Evolutionary conservation across 2,329 filamentous ascomycete species (phyloP).

Genomic region (Fusarium palustre): DNA sequence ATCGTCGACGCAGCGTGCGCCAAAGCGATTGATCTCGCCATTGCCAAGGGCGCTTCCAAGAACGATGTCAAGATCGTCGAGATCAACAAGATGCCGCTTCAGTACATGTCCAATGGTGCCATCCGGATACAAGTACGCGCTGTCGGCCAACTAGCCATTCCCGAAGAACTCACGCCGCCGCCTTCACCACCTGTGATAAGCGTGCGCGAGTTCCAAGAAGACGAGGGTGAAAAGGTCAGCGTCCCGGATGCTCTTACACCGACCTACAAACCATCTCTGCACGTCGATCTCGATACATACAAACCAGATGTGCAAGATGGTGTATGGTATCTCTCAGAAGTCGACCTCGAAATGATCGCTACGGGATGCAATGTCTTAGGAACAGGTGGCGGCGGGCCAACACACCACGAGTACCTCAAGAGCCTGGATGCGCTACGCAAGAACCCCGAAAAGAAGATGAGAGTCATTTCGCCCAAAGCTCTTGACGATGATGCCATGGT

Average conservation of each 20-base stretch:
- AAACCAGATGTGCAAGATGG: constrained; percentile 49
- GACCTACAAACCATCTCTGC: constrained; percentile 49
- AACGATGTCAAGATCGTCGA: constrained; percentile 58
- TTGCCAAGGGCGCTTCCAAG: constrained; percentile 49
- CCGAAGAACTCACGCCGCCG: constrained; percentile 43
- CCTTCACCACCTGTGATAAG: constrained; percentile 32
- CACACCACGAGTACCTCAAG: constrained; percentile 59
- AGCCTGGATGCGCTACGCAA: constrained; percentile 54
- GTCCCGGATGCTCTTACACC: constrained; percentile 48
- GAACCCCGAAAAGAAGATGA: constrained; percentile 51
- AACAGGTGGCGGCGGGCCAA: constrained; percentile 54
- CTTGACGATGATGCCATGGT: constrained; percentile 55
- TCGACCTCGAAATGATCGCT: constrained; percentile 53
- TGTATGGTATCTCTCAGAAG: constrained; percentile 53
- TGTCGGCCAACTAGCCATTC: constrained; percentile 51
- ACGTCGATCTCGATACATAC: constrained; percentile 49
- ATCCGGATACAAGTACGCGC: constrained; percentile 52
- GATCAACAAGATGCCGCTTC: constrained; percentile 57
- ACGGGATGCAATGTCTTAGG: constrained; percentile 54
- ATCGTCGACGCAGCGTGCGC: constrained; percentile 56
- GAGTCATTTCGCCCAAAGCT: constrained; percentile 54
- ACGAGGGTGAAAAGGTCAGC: constrained; percentile 45
- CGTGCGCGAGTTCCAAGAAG: constrained; percentile 31
- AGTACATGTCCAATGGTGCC: constrained; percentile 52
- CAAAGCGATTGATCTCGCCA: constrained; percentile 48